phyloP scores from a whole-genome alignment of 495 filamentous ascomycete genomes.

The Delitschia confertaspora region DNA sequence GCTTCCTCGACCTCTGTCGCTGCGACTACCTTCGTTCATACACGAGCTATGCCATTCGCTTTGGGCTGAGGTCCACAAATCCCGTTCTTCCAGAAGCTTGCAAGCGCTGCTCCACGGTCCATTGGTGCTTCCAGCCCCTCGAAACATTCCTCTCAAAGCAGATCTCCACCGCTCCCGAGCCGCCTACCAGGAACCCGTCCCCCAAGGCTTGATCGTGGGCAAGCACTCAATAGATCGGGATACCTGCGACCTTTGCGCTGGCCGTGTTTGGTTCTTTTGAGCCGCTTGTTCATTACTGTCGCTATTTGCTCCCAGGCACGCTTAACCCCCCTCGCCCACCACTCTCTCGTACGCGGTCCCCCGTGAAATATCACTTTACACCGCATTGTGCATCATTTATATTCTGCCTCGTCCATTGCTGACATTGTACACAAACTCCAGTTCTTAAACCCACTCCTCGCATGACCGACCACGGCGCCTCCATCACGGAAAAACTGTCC shows the following conservation, averaged over 20 bases:
- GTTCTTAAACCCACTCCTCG: conserved; percentile 3
- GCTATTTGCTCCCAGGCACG: no score
- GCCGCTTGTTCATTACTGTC: no score
- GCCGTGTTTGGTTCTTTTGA: not conserved
- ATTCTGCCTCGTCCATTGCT: conserved; percentile 3
- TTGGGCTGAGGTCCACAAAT: no score
- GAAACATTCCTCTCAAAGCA: conserved; percentile 14
- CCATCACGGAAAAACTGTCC: conserved; percentile 3
- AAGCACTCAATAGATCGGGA: no score
- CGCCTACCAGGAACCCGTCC: conserved; percentile 15
- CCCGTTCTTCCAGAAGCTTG: conserved; percentile 15
- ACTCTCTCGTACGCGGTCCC: not conserved
- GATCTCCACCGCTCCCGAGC: conserved; percentile 4
- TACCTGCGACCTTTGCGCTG: conserved; percentile 15
- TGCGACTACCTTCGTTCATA: conserved; percentile 15
- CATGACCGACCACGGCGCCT: conserved; percentile 17
- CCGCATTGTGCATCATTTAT: not conserved
- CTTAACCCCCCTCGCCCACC: no score
- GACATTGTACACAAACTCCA: conserved; percentile 1
- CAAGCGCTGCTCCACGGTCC: conserved; percentile 18
- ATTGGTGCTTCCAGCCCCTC: conserved; percentile 13
- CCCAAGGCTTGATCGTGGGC: conserved; percentile 10
- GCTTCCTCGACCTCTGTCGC: conserved; percentile 24
- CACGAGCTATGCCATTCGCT: no score
- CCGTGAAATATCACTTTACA: not conserved